Evolutionary conservation across 345 rosid species (phyloP).

Genomic region (Schrenkiella parvula): DNA sequence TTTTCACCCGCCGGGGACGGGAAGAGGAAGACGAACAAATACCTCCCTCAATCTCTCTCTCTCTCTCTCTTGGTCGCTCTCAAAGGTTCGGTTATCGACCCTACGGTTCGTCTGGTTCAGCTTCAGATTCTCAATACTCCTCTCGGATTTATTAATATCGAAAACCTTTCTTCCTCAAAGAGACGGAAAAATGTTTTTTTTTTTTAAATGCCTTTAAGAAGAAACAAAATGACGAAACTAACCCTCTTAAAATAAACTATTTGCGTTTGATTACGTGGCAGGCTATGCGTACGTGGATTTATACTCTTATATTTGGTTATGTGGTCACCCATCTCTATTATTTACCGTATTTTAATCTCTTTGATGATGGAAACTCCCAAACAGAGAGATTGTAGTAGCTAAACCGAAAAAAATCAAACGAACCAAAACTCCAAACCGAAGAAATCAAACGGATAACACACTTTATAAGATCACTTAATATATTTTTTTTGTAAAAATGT

Average conservation of each 20-base stretch:
- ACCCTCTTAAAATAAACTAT: background rate
- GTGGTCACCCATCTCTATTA: background rate
- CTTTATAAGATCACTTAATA: background rate
- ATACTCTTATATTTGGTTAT: slow-evolving; percentile 7
- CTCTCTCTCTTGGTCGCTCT: slow-evolving; percentile 7
- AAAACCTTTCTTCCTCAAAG: slow-evolving; percentile 16
- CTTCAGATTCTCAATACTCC: slow-evolving; percentile 7
- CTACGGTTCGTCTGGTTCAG: slow-evolving; percentile 16
- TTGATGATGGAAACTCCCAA: background rate
- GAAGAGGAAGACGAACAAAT: slow-evolving; percentile 6
- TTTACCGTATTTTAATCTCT: background rate
- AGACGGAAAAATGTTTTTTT: slow-evolving; percentile 22
- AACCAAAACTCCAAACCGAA: background rate
- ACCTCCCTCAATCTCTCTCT: slow-evolving; percentile 5
- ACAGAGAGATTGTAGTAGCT: no score
- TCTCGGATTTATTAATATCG: slow-evolving; percentile 25
- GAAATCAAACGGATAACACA: background rate
- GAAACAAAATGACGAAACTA: background rate
- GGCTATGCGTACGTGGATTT: slow-evolving; percentile 3
- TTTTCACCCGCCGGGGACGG: slow-evolving; percentile 17
- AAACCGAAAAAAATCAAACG: background rate
- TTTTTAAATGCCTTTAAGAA: background rate
- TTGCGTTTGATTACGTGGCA: slow-evolving; percentile 25
- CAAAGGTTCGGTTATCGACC: slow-evolving; percentile 14
- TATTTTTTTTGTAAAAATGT: no score